Percentiles rank a stretch among this genome's conserved stretches.
These are phyloP conservation scores for Mucor mucedo DNA, from an alignment of 371 early-diverging fungal species.

Conservation along the genomic window DNA sequence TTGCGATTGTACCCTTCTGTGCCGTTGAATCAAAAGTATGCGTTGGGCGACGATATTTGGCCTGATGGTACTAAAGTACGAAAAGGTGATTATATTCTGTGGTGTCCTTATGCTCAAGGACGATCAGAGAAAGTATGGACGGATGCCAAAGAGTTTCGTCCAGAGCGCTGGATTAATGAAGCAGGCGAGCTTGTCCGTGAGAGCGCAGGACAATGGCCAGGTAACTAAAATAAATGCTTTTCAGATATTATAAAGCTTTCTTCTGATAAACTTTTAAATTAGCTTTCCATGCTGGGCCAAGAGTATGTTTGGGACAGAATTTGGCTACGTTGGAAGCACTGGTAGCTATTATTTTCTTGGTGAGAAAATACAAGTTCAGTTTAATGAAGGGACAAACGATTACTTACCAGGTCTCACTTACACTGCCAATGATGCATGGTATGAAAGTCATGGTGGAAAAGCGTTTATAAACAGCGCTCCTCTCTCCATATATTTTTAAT, in stretches of 20 bases:
- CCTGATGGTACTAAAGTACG: conserved; percentile 70
- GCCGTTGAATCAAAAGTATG: conserved; percentile 68
- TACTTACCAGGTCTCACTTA: conserved; percentile 42
- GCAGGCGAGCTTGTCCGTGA: conserved; percentile 43
- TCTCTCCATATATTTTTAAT: not conserved
- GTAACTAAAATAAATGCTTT: not conserved
- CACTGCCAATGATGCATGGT: conserved; percentile 56
- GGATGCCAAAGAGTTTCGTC: conserved; percentile 61
- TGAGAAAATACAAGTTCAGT: conserved; percentile 51
- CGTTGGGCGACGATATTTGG: conserved; percentile 66
- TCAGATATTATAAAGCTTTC: no score
- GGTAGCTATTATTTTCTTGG: conserved; percentile 42
- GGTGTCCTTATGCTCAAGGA: conserved; percentile 63
- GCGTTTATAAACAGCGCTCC: conserved; percentile 11
- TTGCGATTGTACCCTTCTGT: conserved; percentile 76
- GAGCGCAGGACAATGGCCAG: conserved; percentile 48
- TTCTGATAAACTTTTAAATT: not conserved
- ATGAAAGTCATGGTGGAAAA: conserved; percentile 46
- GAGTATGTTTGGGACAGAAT: conserved; percentile 68
- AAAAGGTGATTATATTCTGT: conserved; percentile 58
- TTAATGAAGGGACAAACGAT: conserved; percentile 45
- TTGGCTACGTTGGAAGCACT: conserved; percentile 54
- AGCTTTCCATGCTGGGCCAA: conserved; percentile 73
- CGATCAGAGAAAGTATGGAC: conserved; percentile 61
- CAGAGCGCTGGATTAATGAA: conserved; percentile 65